phyloP scores from a whole-genome alignment of 2,329 filamentous ascomycete species.

The Cercospora nicotianae region DNA sequence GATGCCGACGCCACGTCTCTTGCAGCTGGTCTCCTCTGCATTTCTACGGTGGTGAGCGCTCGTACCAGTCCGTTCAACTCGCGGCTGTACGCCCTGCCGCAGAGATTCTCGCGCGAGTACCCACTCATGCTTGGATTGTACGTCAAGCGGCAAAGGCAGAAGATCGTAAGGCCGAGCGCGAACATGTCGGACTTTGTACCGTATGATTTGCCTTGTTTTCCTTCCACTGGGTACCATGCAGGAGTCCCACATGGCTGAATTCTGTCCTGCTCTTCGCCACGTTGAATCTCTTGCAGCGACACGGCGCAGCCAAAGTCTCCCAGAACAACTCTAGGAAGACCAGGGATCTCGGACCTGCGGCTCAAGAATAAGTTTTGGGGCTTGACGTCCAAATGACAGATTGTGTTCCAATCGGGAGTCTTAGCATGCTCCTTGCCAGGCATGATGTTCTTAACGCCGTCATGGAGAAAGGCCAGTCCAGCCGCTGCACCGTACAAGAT shows the following conservation, averaged over 20 bases:
- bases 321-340: conserved; percentile 19
- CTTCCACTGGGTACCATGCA: conserved; percentile 26
- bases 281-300: conserved; percentile 13
- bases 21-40: conserved; percentile 15
- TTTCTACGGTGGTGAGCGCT: conserved; percentile 7
- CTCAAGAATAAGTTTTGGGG: conserved; percentile 25
- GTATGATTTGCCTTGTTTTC: conserved; percentile 14
- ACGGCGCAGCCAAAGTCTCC: conserved; percentile 29
- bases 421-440: neutral
- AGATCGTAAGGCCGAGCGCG: conserved; percentile 21
- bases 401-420: conserved; percentile 19
- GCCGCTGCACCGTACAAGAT: conserved; percentile 15
- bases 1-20: conserved; percentile 13
- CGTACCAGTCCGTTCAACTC: conserved; percentile 14
- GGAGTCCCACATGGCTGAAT: conserved; percentile 21
- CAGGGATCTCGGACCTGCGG: neutral
- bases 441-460: conserved; percentile 15
- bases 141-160: conserved; percentile 10
- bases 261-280: conserved; percentile 9
- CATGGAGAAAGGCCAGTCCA: conserved; percentile 38
- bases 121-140: neutral
- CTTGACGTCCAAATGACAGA: conserved; percentile 24
- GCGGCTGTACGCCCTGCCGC: conserved; percentile 13
- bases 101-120: neutral
- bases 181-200: conserved; percentile 25